phyloP scores from a whole-genome alignment of 2,329 filamentous ascomycete species.

The Pestalotiopsis sp. region DNA sequence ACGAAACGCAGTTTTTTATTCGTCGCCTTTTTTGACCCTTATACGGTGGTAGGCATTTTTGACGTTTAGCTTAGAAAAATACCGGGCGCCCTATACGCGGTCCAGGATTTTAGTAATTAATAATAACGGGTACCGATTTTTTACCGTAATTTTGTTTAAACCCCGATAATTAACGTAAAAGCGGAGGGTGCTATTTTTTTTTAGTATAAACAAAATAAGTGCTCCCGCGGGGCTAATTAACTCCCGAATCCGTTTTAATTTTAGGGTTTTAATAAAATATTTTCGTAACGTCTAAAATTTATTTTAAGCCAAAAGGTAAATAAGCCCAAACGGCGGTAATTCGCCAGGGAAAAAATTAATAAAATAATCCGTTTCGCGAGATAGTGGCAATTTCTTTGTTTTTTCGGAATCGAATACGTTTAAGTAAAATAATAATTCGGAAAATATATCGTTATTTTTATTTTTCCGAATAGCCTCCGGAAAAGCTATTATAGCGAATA shows the following conservation, averaged over 20 bases:
- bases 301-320: background rate
- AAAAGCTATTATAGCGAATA: too few species aligned
- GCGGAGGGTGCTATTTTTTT: background rate
- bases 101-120: too few species aligned
- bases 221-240: background rate
- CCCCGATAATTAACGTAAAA: background rate
- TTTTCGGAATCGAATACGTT: background rate
- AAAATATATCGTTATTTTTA: background rate
- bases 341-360: background rate
- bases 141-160: slow-evolving; percentile 6
- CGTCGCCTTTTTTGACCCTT: too few species aligned
- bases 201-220: background rate
- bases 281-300: background rate
- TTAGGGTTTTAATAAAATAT: background rate
- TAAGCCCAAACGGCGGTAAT: background rate
- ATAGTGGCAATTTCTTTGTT: background rate
- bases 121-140: too few species aligned
- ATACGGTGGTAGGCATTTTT: too few species aligned
- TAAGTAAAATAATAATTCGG: background rate
- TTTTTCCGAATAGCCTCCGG: background rate
- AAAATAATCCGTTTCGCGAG: background rate
- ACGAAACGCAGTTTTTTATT: background rate
- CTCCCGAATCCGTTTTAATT: background rate
- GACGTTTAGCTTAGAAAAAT: too few species aligned
- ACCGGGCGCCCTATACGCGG: too few species aligned